Conservation (phyloP, 129 eudicot species). For the Lactuca sativa region DNA sequence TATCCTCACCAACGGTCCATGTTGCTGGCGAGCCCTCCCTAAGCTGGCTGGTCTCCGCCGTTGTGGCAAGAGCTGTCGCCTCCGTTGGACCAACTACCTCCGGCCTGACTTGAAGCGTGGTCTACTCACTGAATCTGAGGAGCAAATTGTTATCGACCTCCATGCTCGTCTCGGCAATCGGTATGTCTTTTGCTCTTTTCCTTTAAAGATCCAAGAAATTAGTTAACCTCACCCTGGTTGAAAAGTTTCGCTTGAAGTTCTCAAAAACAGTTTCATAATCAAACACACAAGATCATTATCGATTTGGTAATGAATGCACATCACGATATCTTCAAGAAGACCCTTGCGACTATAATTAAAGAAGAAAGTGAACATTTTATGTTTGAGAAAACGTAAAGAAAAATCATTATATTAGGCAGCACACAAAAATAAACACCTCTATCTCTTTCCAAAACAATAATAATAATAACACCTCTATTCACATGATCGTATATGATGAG, state of each 20-base stretch:
- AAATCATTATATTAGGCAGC: background rate
- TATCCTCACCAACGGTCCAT: conserved; percentile 75
- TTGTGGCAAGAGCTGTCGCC: conserved; percentile 87
- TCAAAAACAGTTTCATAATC: background rate
- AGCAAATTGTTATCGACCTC: conserved; percentile 69
- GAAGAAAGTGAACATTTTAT: background rate
- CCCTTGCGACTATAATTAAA: background rate
- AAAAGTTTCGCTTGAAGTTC: background rate
- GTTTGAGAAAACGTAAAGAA: background rate
- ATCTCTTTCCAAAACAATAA: too few relatives aligned
- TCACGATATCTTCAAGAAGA: background rate
- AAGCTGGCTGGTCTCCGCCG: conserved; percentile 82
- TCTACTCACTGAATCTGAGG: conserved; percentile 71
- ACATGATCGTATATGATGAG: background rate
- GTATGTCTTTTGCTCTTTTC: conserved; percentile 22
- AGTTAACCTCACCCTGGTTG: too few relatives aligned
- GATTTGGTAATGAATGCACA: background rate
- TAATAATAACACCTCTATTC: too few relatives aligned
- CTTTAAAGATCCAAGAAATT: background rate
- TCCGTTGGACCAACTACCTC: conserved; percentile 89
- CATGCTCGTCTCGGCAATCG: conserved; percentile 94
- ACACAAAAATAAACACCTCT: background rate
- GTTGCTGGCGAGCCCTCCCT: conserved; percentile 93
- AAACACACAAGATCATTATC: background rate
- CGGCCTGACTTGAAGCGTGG: conserved; percentile 90